These are phyloP conservation scores for Hypoxylon sp. DNA, from an alignment of 2,329 filamentous ascomycete genomes.

Conservation along the genomic window DNA sequence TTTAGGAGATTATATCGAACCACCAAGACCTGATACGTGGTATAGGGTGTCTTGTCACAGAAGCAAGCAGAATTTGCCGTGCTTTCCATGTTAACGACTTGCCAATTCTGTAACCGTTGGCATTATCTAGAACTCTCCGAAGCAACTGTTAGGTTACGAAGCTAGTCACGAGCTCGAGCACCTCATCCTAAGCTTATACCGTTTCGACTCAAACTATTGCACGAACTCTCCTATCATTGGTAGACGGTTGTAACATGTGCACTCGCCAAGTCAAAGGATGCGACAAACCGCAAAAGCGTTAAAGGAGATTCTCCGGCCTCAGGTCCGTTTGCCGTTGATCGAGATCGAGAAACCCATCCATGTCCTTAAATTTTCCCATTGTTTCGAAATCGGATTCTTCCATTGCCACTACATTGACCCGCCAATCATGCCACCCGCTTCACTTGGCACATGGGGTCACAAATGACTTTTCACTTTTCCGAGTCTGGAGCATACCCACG, in stretches of 20 bases:
- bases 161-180: slow-evolving; percentile 27
- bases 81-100: not conserved
- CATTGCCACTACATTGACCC: not conserved
- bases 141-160: slow-evolving; percentile 13
- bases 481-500: slow-evolving; percentile 2
- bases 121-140: slow-evolving; percentile 1
- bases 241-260: slow-evolving; percentile 13
- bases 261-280: slow-evolving; percentile 13
- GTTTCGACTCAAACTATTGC: slow-evolving; percentile 14
- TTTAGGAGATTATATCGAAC: slow-evolving; percentile 13
- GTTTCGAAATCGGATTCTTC: slow-evolving; percentile 35
- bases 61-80: not conserved
- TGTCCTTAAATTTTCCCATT: slow-evolving; percentile 31
- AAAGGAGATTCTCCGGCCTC: not conserved
- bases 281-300: slow-evolving; percentile 22
- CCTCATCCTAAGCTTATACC: slow-evolving; percentile 36
- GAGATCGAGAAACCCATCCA: slow-evolving; percentile 34
- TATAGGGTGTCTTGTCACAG: slow-evolving; percentile 3
- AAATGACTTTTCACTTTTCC: not conserved
- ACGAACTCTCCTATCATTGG: slow-evolving; percentile 9
- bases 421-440: slow-evolving; percentile 7
- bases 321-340: slow-evolving; percentile 16
- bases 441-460: slow-evolving; percentile 10
- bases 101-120: not conserved
- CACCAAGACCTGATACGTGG: not conserved